Percentiles rank a stretch among this genome's conserved stretches.
Evolutionary conservation across 495 filamentous ascomycete species (phyloP).

Genomic region (Aspergillus affinis): DNA sequence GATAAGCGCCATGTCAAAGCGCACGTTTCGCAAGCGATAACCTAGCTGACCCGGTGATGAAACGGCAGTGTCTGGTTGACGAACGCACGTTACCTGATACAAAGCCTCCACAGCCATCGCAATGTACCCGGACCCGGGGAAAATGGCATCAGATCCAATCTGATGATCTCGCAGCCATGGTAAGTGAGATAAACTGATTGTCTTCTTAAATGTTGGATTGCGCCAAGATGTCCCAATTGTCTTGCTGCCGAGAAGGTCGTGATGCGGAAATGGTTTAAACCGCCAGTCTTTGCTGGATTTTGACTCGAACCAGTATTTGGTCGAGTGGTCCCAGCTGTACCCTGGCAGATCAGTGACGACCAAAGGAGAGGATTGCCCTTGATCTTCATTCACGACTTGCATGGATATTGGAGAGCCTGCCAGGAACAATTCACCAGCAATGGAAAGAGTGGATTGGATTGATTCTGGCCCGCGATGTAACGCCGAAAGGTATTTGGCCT

Average conservation of each 20-base stretch:
- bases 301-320: slow-evolving; percentile 47
- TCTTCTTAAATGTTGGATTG: slow-evolving; percentile 41
- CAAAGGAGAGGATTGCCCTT: background rate
- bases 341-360: slow-evolving; percentile 25
- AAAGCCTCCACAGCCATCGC: slow-evolving; percentile 50
- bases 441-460: background rate
- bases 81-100: slow-evolving; percentile 16
- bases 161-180: slow-evolving; percentile 53
- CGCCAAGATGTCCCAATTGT: slow-evolving; percentile 33
- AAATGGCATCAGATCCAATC: slow-evolving; percentile 39
- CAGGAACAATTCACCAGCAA: slow-evolving; percentile 20
- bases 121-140: slow-evolving; percentile 47
- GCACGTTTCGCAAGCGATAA: slow-evolving; percentile 5
- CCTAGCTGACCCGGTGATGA: background rate
- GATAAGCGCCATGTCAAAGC: slow-evolving; percentile 2
- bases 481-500: background rate
- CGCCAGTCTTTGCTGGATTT: slow-evolving; percentile 40
- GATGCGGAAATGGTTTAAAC: slow-evolving; percentile 40
- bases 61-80: background rate
- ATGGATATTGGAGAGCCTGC: slow-evolving; percentile 7
- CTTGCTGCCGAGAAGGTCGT: slow-evolving; percentile 44
- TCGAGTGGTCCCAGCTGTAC: slow-evolving; percentile 27
- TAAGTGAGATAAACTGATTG: slow-evolving; percentile 35
- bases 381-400: background rate
- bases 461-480: slow-evolving; percentile 1